phyloP scores from a whole-genome alignment of 1,139 yeast species.

The Hyphopichia pseudoburtonii region DNA sequence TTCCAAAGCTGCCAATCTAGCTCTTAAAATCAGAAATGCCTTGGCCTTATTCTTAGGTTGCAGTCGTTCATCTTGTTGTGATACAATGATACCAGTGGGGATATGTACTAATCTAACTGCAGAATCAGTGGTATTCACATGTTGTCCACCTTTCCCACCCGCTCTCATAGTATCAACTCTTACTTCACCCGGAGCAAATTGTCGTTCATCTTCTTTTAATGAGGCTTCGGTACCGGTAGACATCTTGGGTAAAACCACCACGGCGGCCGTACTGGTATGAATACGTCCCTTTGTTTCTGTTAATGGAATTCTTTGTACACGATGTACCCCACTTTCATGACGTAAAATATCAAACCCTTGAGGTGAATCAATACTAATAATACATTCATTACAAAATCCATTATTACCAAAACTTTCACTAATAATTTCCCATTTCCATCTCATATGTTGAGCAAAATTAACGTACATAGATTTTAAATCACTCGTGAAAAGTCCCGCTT shows the following conservation, averaged over 20 bases:
- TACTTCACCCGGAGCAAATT: slow-evolving; percentile 83
- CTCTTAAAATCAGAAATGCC: slow-evolving; percentile 79
- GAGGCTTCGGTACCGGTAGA: slow-evolving; percentile 56
- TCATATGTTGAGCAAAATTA: slow-evolving; percentile 60
- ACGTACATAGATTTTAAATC: slow-evolving; percentile 82
- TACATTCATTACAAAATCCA: slow-evolving; percentile 66
- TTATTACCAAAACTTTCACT: slow-evolving; percentile 68
- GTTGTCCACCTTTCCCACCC: slow-evolving; percentile 98
- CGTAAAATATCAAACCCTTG: slow-evolving; percentile 75
- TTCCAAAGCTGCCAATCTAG: slow-evolving; percentile 82
- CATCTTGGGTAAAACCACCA: slow-evolving; percentile 86
- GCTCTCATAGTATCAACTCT: slow-evolving; percentile 95
- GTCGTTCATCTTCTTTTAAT: slow-evolving; percentile 62
- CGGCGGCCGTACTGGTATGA: slow-evolving; percentile 96
- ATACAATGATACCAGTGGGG: slow-evolving; percentile 86
- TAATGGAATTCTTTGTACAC: slow-evolving; percentile 92
- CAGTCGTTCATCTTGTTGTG: slow-evolving; percentile 93
- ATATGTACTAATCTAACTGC: slow-evolving; percentile 92
- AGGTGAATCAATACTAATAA: slow-evolving; percentile 68
- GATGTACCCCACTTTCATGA: slow-evolving; percentile 92
- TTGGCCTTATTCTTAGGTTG: slow-evolving; percentile 96
- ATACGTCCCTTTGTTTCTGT: slow-evolving; percentile 93
- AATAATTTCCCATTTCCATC: slow-evolving; percentile 67
- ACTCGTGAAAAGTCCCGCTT: slow-evolving; percentile 82
- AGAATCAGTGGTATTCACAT: slow-evolving; percentile 95